phyloP scores from a whole-genome alignment of 2,329 filamentous ascomycete genomes.

The Coleophoma eucalyptorum region DNA sequence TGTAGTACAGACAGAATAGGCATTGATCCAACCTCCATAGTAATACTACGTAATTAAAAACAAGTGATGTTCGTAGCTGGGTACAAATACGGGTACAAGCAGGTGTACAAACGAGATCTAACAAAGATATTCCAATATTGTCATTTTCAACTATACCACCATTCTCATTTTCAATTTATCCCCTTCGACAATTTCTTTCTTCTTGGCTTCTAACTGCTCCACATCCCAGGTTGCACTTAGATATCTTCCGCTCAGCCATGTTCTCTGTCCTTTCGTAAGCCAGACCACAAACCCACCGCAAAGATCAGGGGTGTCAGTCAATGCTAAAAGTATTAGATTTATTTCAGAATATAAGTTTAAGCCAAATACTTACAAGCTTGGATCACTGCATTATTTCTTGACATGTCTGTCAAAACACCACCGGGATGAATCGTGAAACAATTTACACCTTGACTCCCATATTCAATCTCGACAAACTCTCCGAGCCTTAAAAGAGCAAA shows the following conservation, averaged over 20 bases:
- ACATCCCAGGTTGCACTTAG: constrained; percentile 37
- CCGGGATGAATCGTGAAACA: constrained; percentile 40
- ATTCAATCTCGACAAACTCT: constrained; percentile 40
- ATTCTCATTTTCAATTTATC: constrained; percentile 2
- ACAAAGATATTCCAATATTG: too few species aligned
- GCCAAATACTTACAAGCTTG: constrained; percentile 11
- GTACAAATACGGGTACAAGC: too few species aligned
- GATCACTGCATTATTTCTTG: constrained; percentile 24
- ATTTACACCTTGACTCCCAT: constrained; percentile 34
- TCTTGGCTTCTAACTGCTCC: constrained; percentile 26
- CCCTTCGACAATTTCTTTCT: constrained; percentile 13
- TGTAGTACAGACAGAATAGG: too few species aligned
- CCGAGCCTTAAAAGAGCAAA: constrained; percentile 38
- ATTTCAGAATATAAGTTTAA: not conserved
- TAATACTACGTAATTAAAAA: too few species aligned
- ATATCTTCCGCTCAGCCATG: constrained; percentile 26
- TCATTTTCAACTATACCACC: not conserved
- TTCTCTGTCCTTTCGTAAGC: constrained; percentile 6
- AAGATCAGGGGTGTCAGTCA: constrained; percentile 6
- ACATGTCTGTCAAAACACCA: constrained; percentile 39
- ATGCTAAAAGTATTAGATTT: not conserved
- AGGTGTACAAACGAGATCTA: too few species aligned
- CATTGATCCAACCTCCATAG: too few species aligned
- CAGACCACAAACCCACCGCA: constrained; percentile 8
- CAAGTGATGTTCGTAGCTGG: too few species aligned